Conservation (phyloP, 257 asterid species). For the Solanum clarkiae region DNA sequence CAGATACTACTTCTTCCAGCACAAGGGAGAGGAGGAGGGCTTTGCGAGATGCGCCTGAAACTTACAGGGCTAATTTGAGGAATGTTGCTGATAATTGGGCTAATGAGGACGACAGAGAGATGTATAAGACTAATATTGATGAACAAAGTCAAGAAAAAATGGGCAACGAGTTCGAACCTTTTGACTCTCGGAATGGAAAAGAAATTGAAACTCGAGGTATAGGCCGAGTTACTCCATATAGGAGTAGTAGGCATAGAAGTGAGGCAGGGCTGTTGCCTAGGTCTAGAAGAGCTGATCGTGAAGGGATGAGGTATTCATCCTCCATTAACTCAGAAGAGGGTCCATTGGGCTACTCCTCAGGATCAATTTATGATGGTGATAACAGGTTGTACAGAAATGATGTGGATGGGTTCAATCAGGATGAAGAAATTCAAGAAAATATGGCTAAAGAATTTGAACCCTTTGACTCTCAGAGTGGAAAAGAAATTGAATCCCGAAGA, state of each 20-base stretch:
- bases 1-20: constrained; percentile 38
- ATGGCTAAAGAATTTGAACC: constrained; percentile 3
- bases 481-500: constrained; percentile 5
- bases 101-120: constrained; percentile 13
- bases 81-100: constrained; percentile 13
- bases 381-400: not conserved
- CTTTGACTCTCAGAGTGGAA: not conserved
- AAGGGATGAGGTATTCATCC: constrained; percentile 1
- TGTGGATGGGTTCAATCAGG: not conserved
- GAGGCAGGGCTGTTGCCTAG: constrained; percentile 10
- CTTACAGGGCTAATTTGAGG: constrained; percentile 9
- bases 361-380: not conserved
- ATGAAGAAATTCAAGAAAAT: not conserved
- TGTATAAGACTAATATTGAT: constrained; percentile 4
- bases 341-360: not conserved
- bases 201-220: constrained; percentile 8
- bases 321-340: not conserved
- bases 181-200: constrained; percentile 1
- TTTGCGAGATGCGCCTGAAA: constrained; percentile 19
- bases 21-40: constrained; percentile 36
- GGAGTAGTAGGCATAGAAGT: constrained; percentile 8
- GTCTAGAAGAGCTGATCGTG: constrained; percentile 13
- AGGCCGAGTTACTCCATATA: not conserved
- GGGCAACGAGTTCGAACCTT: constrained; percentile 14
- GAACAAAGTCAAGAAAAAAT: constrained; percentile 11